A percentile compares a stretch with the other conserved stretches of the same genome.
These are phyloP conservation scores for Aspergillus eucalypticola DNA, from an alignment of 2,329 filamentous ascomycete genomes.

Conservation along the genomic window DNA sequence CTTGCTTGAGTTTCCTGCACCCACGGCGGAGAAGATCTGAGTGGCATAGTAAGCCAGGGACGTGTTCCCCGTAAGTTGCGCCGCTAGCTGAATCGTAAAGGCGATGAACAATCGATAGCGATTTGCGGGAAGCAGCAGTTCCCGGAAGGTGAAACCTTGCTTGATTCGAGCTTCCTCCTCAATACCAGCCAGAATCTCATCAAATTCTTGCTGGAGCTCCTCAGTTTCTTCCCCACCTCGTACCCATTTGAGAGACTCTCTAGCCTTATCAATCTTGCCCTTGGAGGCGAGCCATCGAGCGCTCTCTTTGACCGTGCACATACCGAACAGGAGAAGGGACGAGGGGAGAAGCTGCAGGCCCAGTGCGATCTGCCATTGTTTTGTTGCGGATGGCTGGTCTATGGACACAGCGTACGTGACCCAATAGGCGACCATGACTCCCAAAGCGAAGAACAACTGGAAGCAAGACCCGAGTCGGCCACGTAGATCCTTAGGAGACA, in stretches of 20 bases:
- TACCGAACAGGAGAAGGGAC: constrained; percentile 50
- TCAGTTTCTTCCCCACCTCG: constrained; percentile 48
- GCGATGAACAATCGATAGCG: constrained; percentile 52
- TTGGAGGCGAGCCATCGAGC: constrained; percentile 51
- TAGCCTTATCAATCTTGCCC: constrained; percentile 49
- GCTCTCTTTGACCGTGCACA: constrained; percentile 53
- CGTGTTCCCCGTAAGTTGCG: constrained; percentile 54
- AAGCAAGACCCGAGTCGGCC: constrained; percentile 43
- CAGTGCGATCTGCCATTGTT: constrained; percentile 55
- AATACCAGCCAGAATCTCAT: constrained; percentile 47
- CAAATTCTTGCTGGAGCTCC: constrained; percentile 37
- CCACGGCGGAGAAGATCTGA: constrained; percentile 54
- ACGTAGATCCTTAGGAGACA: constrained; percentile 44
- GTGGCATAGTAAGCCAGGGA: constrained; percentile 55
- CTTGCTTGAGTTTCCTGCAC: constrained; percentile 49
- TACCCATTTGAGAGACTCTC: constrained; percentile 54
- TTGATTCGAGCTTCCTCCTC: constrained; percentile 50
- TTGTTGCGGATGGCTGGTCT: constrained; percentile 40
- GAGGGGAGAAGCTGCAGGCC: constrained; percentile 51
- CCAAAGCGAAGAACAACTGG: constrained; percentile 42
- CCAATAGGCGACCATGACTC: constrained; percentile 45
- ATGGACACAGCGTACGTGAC: constrained; percentile 52
- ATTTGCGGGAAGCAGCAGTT: constrained; percentile 50
- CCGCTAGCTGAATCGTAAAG: constrained; percentile 53
- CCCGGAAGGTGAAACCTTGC: constrained; percentile 50